Base-by-base conservation (phyloP, 148 eudicot species). In the Amaranthus cruentus region DNA sequence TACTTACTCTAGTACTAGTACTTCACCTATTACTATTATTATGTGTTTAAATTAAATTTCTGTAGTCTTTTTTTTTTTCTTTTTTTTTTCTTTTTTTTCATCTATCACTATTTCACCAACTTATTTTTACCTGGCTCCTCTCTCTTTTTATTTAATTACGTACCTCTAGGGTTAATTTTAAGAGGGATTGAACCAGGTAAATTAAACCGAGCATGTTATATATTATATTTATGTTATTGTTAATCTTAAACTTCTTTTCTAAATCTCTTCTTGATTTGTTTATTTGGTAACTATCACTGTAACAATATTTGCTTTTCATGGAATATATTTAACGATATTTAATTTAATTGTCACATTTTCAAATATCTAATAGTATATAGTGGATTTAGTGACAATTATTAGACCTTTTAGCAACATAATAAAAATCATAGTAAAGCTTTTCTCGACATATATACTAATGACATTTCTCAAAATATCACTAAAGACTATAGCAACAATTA, bases 1-100 rank as follows among this genome's bases (percentile, higher is more conserved):
- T 56, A 75, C 72, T 75, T 6, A 46, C 62, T 55, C 73, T 78
- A 58, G 50, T 56, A 55, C 69, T 73, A 49, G 47, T 79, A 66
- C 71, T 66, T 47, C 54, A 66, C 7, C 5, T 72, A 69, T 28
- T 76, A 46, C 50, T 47, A 43, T 66, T 60, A 57, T 42, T 66
- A n/a, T 52, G 7, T 74, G 9, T 73, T 9, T 42, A 13, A 7
- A 11, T 38, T 47, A 4, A 8, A n/a, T 66, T 67, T 48, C 46
- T 7, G 15, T 15, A 18, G 54, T n/a, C 15, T 64, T 65, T 55
- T 74, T 47, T 60, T 51, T 69, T 46, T 54, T 28, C 38, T 14
- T 65, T 13, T 21, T 0, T 4, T 49, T 44, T 28, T 54, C 6
- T 59, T 46, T 18, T 55, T 10, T 15, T 42, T 38, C 13, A 1